These are phyloP conservation scores for Trametes cingulata DNA, from an alignment of 768 basidiomycete genomes.

Conservation along the genomic window DNA sequence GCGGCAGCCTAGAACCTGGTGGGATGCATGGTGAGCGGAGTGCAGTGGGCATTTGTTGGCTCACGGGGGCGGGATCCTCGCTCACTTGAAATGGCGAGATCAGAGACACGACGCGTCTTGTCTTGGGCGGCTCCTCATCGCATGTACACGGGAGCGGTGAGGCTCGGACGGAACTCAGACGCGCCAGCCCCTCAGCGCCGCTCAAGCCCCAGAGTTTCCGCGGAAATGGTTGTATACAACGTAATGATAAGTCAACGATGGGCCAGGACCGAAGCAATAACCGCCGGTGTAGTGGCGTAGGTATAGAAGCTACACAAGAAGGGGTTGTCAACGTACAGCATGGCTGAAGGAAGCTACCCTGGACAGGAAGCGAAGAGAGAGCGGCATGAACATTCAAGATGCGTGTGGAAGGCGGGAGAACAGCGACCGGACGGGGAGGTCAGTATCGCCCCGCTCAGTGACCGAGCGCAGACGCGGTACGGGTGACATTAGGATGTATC, in stretches of 20 bases:
- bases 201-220: conserved; percentile 8
- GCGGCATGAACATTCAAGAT: background rate
- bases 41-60: background rate
- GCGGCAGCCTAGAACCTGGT: background rate
- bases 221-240: background rate
- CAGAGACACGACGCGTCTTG: background rate
- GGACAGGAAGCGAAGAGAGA: background rate
- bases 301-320: conserved; percentile 1
- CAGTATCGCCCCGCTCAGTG: background rate
- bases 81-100: background rate
- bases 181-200: background rate
- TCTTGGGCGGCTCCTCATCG: background rate
- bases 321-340: background rate
- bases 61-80: background rate
- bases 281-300: background rate
- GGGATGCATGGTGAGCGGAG: background rate
- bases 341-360: background rate
- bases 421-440: background rate
- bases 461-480: conserved; percentile 8
- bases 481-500: conserved; percentile 20
- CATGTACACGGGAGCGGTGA: background rate
- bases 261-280: background rate
- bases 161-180: background rate
- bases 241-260: background rate
- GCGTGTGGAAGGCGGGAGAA: background rate